Percentiles rank a stretch among this genome's conserved stretches.
phyloP scores from a whole-genome alignment of 2,329 filamentous ascomycete genomes.

The Myriosclerotinia duriaeana region DNA sequence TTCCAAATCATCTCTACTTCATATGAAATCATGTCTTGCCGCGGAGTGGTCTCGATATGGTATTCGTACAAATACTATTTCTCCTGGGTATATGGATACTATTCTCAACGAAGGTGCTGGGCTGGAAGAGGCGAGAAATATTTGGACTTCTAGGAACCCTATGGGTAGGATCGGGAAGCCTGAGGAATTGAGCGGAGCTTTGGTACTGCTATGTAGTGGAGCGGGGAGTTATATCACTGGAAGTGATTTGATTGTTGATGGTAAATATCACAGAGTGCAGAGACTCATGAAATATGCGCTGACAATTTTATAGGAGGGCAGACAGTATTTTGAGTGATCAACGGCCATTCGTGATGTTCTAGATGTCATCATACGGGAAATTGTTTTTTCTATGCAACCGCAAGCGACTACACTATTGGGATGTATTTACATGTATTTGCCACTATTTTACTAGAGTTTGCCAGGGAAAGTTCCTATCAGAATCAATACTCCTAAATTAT shows the following conservation, averaged over 20 bases:
- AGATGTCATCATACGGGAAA: too few species aligned
- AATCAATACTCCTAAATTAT: too few species aligned
- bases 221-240: conserved; percentile 64
- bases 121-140: conserved; percentile 51
- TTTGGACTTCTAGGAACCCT: conserved; percentile 60
- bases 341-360: too few species aligned
- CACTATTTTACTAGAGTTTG: too few species aligned
- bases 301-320: not conserved
- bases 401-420: too few species aligned
- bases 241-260: conserved; percentile 35
- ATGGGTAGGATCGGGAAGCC: conserved; percentile 64
- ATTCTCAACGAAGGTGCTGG: conserved; percentile 63
- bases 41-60: conserved; percentile 72
- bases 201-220: conserved; percentile 59
- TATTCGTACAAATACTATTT: conserved; percentile 69
- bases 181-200: conserved; percentile 60
- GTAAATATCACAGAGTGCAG: conserved; percentile 9
- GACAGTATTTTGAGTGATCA: not conserved
- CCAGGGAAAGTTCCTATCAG: too few species aligned
- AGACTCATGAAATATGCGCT: not conserved
- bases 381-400: too few species aligned
- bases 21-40: conserved; percentile 63
- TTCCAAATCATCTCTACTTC: conserved; percentile 65
- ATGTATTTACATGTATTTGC: too few species aligned
- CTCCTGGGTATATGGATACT: conserved; percentile 69